Evolutionary conservation across 1,139 yeast species (phyloP).

Genomic region (Nematodospora anomalae): DNA sequence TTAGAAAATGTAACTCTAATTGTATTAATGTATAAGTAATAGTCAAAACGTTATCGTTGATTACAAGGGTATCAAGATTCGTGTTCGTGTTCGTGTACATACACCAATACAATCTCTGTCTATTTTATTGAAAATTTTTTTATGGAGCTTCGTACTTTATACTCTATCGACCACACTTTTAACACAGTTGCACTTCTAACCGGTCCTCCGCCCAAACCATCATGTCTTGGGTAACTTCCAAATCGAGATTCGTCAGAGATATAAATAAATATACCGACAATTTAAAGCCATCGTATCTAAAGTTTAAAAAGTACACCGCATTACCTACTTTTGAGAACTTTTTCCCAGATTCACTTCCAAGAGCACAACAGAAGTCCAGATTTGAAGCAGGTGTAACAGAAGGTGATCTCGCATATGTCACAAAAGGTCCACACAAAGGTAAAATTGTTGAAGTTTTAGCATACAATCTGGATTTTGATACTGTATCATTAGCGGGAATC

Average conservation of each 20-base stretch:
- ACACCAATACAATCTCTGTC: slow-evolving; percentile 1
- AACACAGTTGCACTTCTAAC: not conserved
- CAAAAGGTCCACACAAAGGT: slow-evolving; percentile 71
- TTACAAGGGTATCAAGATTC: no score
- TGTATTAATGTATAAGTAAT: no score
- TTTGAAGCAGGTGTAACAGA: slow-evolving; percentile 37
- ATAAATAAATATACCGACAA: slow-evolving; percentile 33
- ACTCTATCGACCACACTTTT: not conserved
- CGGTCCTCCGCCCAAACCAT: slow-evolving; percentile 1
- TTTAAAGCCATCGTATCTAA: slow-evolving; percentile 29
- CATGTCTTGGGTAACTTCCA: slow-evolving; percentile 42
- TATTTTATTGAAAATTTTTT: slow-evolving; percentile 6
- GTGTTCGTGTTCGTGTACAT: slow-evolving; percentile 1
- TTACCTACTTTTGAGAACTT: slow-evolving; percentile 39
- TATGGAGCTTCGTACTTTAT: not conserved
- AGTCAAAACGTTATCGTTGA: no score
- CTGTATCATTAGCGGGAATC: slow-evolving; percentile 37
- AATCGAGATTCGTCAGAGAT: slow-evolving; percentile 40
- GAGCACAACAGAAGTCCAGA: slow-evolving; percentile 27
- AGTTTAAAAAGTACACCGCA: slow-evolving; percentile 26
- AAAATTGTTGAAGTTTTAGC: slow-evolving; percentile 55
- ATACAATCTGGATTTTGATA: slow-evolving; percentile 32
- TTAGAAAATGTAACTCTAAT: no score
- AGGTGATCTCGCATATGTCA: slow-evolving; percentile 51
- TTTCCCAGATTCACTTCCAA: slow-evolving; percentile 23